These are phyloP conservation scores for Podospora didyma DNA, from an alignment of 495 filamentous ascomycete species.

Conservation along the genomic window DNA sequence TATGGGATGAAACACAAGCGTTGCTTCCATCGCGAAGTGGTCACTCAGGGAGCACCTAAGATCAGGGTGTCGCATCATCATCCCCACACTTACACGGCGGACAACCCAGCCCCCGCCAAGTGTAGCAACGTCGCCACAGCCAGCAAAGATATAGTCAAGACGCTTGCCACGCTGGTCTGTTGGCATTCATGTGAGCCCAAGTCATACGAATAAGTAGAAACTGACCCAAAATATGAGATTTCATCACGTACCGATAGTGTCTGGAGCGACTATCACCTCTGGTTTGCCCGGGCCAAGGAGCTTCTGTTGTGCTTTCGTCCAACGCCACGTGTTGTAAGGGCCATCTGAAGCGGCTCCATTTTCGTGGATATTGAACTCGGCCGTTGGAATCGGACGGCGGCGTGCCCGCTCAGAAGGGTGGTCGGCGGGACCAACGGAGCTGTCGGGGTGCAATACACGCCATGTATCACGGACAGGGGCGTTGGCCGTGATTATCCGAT, in stretches of 20 bases:
- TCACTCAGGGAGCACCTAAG: slow-evolving; percentile 84
- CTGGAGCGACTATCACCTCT: slow-evolving; percentile 48
- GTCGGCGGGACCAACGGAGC: slow-evolving; percentile 65
- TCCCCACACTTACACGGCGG: slow-evolving; percentile 63
- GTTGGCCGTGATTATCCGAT: slow-evolving; percentile 74
- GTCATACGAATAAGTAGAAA: not conserved
- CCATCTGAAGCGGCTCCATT: slow-evolving; percentile 89
- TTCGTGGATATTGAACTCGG: slow-evolving; percentile 66
- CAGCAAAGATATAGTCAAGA: slow-evolving; percentile 89
- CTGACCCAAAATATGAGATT: not conserved
- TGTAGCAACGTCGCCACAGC: slow-evolving; percentile 21
- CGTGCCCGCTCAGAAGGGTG: slow-evolving; percentile 60
- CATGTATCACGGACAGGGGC: slow-evolving; percentile 79
- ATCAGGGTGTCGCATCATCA: slow-evolving; percentile 78
- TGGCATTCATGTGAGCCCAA: not conserved
- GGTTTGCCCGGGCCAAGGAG: slow-evolving; percentile 49
- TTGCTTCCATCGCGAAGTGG: slow-evolving; percentile 82
- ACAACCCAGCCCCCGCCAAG: slow-evolving; percentile 58
- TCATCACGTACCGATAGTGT: slow-evolving; percentile 33
- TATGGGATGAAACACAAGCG: slow-evolving; percentile 43
- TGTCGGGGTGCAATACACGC: slow-evolving; percentile 74
- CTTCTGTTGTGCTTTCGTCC: slow-evolving; percentile 60
- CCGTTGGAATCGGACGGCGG: slow-evolving; percentile 56
- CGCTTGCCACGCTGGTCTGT: slow-evolving; percentile 71
- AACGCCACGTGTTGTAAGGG: slow-evolving; percentile 88